Base-by-base conservation (phyloP, 2,329 filamentous ascomycete genomes). In the Fusarium nanum region DNA sequence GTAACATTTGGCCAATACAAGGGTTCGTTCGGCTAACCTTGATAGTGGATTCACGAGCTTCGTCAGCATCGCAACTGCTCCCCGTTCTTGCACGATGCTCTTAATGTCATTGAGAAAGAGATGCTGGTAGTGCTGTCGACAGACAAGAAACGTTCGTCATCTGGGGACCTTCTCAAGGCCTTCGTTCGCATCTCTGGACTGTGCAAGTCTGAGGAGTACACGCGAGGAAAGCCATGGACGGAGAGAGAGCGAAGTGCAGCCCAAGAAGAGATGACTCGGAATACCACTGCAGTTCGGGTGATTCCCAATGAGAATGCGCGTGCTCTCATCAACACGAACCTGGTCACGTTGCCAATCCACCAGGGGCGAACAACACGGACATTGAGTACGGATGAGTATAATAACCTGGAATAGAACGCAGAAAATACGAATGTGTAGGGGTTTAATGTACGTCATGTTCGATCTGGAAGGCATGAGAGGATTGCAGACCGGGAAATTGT, bases 101-200 rank as follows among this genome's bases (percentile, higher is more conserved):
- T 68, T 1, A n/a, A 32, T 5, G 7, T 63, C 0, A 28, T 67
- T 16, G 44, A 59, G 6, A 10, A 32, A 7, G 18, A 55, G 11
- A 68, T 68, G 63, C 28, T 68, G 3, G 62, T 63, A 0, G 63
- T 67, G 4, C 27, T 63, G 9, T 32, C 40, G 0, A 18, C 18
- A 11, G 46, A n/a, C 5, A n/a, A 22, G 6, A 30, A 7, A n/a
- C 27, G 63, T 7, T 46, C 59, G 2, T n/a, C 30, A 0, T 66
- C 63, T 4, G 22, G n/a, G 12, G n/a, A 13, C 5, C 49, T 63
- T 22, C 27, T 8, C 7, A 14, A 23, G 1, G 20, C 14, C 3
- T 48, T 63, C n/a, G 1, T 42, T 5, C 3, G 2, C 1, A 27
- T 66, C 5, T 14, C 18, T 3, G 7, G n/a, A n/a, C n/a, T n/a